Evolutionary conservation across 1,284 basidiomycete species (phyloP).

Genomic region (Leccinum solheimii): DNA sequence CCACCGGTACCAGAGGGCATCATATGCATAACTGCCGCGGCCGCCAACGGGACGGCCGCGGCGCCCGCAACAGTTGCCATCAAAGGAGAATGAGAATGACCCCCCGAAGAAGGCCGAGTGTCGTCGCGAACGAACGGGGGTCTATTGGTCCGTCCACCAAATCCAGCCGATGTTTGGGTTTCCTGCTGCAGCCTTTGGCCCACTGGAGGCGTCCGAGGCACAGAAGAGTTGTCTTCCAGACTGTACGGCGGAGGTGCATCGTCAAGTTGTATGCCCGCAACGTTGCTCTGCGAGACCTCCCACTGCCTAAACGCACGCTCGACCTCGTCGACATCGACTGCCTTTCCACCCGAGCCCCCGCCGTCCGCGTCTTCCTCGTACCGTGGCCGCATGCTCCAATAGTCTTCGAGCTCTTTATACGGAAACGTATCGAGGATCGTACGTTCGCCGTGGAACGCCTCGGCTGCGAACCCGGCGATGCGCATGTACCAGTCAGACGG

Average conservation of each 20-base stretch:
- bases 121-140: constrained; percentile 1
- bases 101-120: constrained; percentile 7
- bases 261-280: constrained; percentile 25
- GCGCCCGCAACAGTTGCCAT: background rate
- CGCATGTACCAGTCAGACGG: constrained; percentile 83
- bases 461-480: constrained; percentile 68
- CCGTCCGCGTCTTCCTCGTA: constrained; percentile 44
- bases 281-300: constrained; percentile 10
- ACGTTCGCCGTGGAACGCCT: constrained; percentile 63
- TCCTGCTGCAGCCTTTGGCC: background rate
- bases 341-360: background rate
- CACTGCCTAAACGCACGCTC: constrained; percentile 18
- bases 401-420: constrained; percentile 69
- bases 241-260: constrained; percentile 70
- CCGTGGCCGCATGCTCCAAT: constrained; percentile 63
- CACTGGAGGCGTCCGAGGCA: background rate
- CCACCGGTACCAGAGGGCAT: background rate
- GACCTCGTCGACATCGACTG: constrained; percentile 8
- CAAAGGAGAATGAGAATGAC: background rate
- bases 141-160: background rate
- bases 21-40: background rate
- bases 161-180: background rate
- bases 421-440: constrained; percentile 64
- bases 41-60: constrained; percentile 7
- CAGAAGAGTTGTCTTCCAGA: constrained; percentile 48